Base-by-base conservation (phyloP, 108 stramenopile species). In the Cyclotella sp. region DNA sequence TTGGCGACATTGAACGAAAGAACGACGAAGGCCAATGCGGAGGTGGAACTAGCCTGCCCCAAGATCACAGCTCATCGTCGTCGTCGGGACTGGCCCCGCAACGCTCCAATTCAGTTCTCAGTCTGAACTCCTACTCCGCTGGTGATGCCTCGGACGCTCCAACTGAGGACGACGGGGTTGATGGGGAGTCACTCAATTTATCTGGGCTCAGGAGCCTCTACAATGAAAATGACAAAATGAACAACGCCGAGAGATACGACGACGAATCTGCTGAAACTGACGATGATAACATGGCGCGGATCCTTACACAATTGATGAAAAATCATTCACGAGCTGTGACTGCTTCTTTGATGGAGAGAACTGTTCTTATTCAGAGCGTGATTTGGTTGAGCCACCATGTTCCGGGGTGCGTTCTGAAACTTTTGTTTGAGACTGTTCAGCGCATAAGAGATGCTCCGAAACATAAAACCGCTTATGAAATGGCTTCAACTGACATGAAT, bases 381-480 rank as follows among this genome's bases (percentile, higher is more conserved):
- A 75, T 73, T 49, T 85, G 85, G 85, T 73, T 88, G 44, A 73
- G 85, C n/a, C 83, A 64, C 18, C 86, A 90, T 79, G 84, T 90
- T 1, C 89, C 89, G 5, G 70, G 73, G 49, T 86, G 85, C 41
- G 89, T 90, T 4, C 57, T 90, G 0, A 67, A 81, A 45, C 55
- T 68, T 51, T 60, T 87, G 52, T 68, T 81, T 43, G 58, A 86
- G 18, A 73, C 79, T 34, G 49, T 79, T 14, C 65, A 68, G 9
- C 39, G 45, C 30, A 28, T 29, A 57, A 52, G 71, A 15, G 14
- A 53, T 15, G 12, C 29, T 30, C 14, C 14, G 34, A 39, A 61
- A 34, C 30, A 4, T 2, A 61, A 73, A 58, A 34, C 4, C 34
- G 34, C 15, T 3, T 3, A 49, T 49, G 47, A 9, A 49, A 16